These are phyloP conservation scores for Phytophthora sansomeana DNA, from an alignment of 352 stramenopile genomes.

Conservation along the genomic window DNA sequence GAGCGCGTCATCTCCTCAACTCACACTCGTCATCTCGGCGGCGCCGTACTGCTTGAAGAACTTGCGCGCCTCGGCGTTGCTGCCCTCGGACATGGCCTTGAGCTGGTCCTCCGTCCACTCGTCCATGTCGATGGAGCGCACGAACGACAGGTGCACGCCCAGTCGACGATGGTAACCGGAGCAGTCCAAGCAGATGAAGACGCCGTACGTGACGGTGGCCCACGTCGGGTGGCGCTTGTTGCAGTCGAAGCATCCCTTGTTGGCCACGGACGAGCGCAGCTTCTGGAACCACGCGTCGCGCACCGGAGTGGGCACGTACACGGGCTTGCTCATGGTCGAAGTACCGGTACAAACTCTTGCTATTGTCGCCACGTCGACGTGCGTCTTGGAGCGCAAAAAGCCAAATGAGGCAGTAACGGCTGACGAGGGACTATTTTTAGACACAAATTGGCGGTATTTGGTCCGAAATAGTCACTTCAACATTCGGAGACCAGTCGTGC, in stretches of 20 bases:
- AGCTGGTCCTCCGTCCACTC: constrained; percentile 96
- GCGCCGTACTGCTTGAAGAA: constrained; percentile 95
- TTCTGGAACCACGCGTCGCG: constrained; percentile 91
- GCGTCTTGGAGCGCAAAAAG: constrained; percentile 13
- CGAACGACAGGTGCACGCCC: constrained; percentile 95
- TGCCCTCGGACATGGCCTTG: constrained; percentile 92
- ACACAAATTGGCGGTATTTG: constrained; percentile 7
- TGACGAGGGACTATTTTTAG: constrained; percentile 14
- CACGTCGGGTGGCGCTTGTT: constrained; percentile 95
- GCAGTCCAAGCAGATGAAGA: constrained; percentile 97
- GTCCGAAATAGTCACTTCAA: constrained; percentile 26
- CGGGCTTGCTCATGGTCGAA: constrained; percentile 54
- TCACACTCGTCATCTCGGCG: constrained; percentile 89
- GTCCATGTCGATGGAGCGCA: constrained; percentile 96
- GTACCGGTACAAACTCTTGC: not conserved
- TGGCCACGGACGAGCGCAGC: constrained; percentile 74
- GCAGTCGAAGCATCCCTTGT: constrained; percentile 97
- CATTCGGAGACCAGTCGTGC: constrained; percentile 1
- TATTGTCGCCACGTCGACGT: constrained; percentile 22
- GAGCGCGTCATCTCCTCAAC: not conserved
- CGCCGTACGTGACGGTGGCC: constrained; percentile 95
- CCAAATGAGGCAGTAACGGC: constrained; percentile 9
- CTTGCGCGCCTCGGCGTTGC: constrained; percentile 93
- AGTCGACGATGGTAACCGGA: constrained; percentile 94
- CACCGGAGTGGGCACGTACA: constrained; percentile 77